Conservation (phyloP, 2,329 filamentous ascomycete genomes). For the Septoria linicola region DNA sequence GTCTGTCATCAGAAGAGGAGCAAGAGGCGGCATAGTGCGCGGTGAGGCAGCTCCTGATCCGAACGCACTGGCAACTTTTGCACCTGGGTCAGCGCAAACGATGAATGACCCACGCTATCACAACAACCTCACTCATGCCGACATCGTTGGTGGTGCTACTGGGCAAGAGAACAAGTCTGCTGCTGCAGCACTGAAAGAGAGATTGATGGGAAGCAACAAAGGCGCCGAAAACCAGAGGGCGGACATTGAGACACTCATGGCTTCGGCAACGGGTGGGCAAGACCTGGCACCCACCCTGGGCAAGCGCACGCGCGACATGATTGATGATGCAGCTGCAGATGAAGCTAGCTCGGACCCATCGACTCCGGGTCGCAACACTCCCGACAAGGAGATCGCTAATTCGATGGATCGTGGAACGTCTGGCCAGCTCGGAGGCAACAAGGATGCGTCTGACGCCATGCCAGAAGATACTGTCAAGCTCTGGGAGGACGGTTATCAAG, state of each 20-base stretch:
- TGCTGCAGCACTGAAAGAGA: slow-evolving; percentile 80
- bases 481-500: slow-evolving; percentile 94
- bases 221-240: slow-evolving; percentile 34
- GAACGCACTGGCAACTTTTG: slow-evolving; percentile 56
- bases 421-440: slow-evolving; percentile 41
- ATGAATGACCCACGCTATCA: slow-evolving; percentile 53
- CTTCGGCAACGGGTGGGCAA: slow-evolving; percentile 36
- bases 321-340: slow-evolving; percentile 57
- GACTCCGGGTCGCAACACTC: slow-evolving; percentile 61
- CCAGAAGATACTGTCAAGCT: slow-evolving; percentile 79
- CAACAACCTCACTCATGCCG: slow-evolving; percentile 72
- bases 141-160: slow-evolving; percentile 64
- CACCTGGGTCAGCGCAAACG: slow-evolving; percentile 55
- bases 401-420: slow-evolving; percentile 33
- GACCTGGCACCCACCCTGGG: slow-evolving; percentile 55
- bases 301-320: slow-evolving; percentile 74
- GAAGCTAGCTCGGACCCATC: slow-evolving; percentile 35
- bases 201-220: slow-evolving; percentile 58
- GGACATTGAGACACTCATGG: slow-evolving; percentile 33
- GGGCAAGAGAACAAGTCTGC: slow-evolving; percentile 90
- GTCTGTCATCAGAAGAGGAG: slow-evolving; percentile 36
- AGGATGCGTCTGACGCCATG: slow-evolving; percentile 57
- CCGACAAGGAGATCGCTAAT: slow-evolving; percentile 40
- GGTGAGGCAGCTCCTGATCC: slow-evolving; percentile 39
- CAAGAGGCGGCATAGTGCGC: slow-evolving; percentile 35